Base-by-base conservation (phyloP, 2,329 filamentous ascomycete genomes). In the Pleurostoma richardsiae region DNA sequence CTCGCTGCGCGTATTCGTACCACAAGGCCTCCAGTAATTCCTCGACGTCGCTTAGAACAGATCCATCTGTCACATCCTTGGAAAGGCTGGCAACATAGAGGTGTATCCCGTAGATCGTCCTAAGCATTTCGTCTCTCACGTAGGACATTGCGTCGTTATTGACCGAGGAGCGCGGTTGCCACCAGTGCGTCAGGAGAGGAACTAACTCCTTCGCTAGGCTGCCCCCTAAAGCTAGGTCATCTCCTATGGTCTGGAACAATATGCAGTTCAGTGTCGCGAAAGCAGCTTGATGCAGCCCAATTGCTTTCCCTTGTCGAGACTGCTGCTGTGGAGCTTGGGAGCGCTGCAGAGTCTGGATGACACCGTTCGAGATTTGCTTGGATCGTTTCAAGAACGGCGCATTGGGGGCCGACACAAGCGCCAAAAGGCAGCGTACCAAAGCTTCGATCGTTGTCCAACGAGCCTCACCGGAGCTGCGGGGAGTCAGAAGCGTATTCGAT, bases 231-330 rank as follows among this genome's bases (percentile, higher is more conserved):
- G 72, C 64, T 10, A 84, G 74, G 50, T 88, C 79, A 57, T 96
- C 87, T 41, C 84, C 80, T 47, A 87, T 76, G 3, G 81, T 79
- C 47, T 76, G 77, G 38, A 76, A 70, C 42, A 95, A 70, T 5
- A 95, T 65, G 43, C 74, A 71, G 66, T 95, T 95, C 57, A 96
- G 73, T 40, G 84, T 77, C 40, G 81, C 82, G 60, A 97, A 90
- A 11, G 86, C 85, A 47, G 85, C 69, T 57, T 86, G 84, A 55
- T 90, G 87, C 43, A 83, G 69, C 54, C 78, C 79, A 41, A 81
- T 80, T 39, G 83, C 71, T 52, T 75, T 80, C 41, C 79, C 71
- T 29, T 74, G 69, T 33, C 77, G 77, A 19, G 19, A 19, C 19
- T 19, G 19, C 19, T 19, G 19, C 19, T 19, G 19, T 19, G 19